Percentiles rank a stretch among this genome's conserved stretches.
These are phyloP conservation scores for Beauveria scarabaeidicola DNA, from an alignment of 2,329 filamentous ascomycete genomes.

Conservation along the genomic window DNA sequence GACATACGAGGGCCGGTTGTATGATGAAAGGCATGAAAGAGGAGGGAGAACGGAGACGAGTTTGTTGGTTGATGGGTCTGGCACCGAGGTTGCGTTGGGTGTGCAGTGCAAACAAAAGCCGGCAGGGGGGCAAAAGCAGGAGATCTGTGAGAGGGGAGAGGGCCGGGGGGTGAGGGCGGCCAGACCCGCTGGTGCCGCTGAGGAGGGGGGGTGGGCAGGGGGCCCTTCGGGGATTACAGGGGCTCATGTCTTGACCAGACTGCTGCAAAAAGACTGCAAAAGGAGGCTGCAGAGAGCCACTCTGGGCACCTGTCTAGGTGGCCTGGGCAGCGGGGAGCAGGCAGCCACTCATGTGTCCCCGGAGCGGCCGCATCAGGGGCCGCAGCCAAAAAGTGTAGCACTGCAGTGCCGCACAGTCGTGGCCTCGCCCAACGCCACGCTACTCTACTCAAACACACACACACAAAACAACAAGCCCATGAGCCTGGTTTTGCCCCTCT, in stretches of 20 bases:
- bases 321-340: neutral
- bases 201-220: neutral
- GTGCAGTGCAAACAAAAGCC: neutral
- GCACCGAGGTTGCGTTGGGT: neutral
- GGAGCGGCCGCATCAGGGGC: neutral
- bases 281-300: too few relatives aligned
- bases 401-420: neutral
- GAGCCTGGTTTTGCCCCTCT: neutral
- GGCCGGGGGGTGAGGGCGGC: neutral
- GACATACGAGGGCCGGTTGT: neutral
- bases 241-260: neutral
- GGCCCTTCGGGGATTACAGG: neutral
- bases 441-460: neutral
- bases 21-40: neutral
- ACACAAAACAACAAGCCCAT: neutral
- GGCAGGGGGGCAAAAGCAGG: neutral
- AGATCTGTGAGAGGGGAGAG: neutral
- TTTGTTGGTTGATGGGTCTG: slow-evolving; percentile 7
- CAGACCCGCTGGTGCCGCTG: neutral
- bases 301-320: too few relatives aligned
- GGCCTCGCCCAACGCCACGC: neutral
- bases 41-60: neutral
- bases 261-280: too few relatives aligned
- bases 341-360: neutral
- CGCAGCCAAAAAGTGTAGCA: neutral